These are phyloP conservation scores for Calocera cornea DNA, from an alignment of 768 basidiomycete species.

Conservation along the genomic window DNA sequence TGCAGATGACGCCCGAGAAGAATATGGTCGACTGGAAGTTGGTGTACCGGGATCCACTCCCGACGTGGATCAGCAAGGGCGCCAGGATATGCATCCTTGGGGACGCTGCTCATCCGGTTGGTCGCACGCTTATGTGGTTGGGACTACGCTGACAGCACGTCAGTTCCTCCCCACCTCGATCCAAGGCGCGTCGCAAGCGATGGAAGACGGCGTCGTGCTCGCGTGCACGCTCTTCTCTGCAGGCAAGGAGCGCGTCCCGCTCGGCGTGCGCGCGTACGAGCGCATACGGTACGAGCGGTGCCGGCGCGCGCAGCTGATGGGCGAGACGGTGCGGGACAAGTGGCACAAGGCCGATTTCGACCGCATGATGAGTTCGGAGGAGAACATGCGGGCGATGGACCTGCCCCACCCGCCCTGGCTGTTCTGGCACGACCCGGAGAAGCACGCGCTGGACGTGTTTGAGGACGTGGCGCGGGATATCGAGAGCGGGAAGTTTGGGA, in stretches of 20 bases:
- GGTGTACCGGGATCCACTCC: conserved; percentile 19
- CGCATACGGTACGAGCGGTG: conserved; percentile 5
- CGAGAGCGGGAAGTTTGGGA: neutral
- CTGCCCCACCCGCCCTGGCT: conserved; percentile 22
- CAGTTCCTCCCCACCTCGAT: neutral
- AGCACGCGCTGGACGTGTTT: conserved; percentile 17
- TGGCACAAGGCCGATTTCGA: conserved; percentile 9
- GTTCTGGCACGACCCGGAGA: conserved; percentile 20
- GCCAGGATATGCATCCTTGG: conserved; percentile 20
- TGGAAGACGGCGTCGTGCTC: conserved; percentile 3
- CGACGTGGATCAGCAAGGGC: conserved; percentile 18
- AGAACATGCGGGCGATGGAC: conserved; percentile 9
- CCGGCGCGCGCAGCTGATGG: conserved; percentile 2
- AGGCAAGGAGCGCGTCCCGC: conserved; percentile 5
- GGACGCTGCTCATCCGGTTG: conserved; percentile 16
- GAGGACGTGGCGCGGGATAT: conserved; percentile 17
- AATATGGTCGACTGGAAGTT: conserved; percentile 21
- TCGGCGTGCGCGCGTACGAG: conserved; percentile 3
- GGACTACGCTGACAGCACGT: neutral
- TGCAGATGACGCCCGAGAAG: neutral
- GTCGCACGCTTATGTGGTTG: neutral
- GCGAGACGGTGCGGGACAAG: neutral
- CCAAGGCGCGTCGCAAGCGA: conserved; percentile 1
- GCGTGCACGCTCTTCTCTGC: neutral
- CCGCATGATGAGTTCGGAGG: neutral